Evolutionary conservation across 345 rosid genomes (phyloP).

Genomic region (Excoecaria cochinchinensis): DNA sequence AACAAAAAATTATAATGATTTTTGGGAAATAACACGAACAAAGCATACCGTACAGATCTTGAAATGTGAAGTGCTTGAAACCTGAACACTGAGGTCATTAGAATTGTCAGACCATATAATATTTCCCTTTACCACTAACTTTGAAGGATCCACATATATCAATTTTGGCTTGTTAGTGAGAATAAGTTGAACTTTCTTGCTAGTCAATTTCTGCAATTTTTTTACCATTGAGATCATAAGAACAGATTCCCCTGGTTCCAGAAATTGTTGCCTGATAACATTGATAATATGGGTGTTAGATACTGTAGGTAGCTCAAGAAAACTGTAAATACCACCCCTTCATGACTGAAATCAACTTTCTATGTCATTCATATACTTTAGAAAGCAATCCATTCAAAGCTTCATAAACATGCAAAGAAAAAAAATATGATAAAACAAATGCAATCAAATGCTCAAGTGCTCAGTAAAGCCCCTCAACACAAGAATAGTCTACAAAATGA

Average conservation of each 20-base stretch:
- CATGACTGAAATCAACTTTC: not conserved
- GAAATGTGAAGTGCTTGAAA: constrained; percentile 73
- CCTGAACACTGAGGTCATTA: constrained; percentile 76
- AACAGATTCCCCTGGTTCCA: constrained; percentile 92
- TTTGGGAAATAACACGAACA: not conserved
- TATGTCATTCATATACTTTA: not conserved
- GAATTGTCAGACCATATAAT: constrained; percentile 92
- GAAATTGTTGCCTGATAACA: constrained; percentile 84
- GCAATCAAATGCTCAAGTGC: not conserved
- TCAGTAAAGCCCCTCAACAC: not conserved
- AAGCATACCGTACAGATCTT: constrained; percentile 82
- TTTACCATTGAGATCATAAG: constrained; percentile 94
- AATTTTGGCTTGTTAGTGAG: constrained; percentile 91
- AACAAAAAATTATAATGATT: not conserved
- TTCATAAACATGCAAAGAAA: not conserved
- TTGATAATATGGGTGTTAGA: constrained; percentile 1
- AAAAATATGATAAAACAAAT: not conserved
- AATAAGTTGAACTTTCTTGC: constrained; percentile 96
- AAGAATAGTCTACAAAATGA: not conserved
- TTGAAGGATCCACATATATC: constrained; percentile 86
- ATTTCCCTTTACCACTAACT: constrained; percentile 72
- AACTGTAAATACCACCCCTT: not conserved
- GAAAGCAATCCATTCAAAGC: not conserved
- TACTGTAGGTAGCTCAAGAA: not conserved
- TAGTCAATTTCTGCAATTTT: constrained; percentile 83